Base-by-base conservation (phyloP, 2,329 filamentous ascomycete species). In the Cercospora nicotianae region DNA sequence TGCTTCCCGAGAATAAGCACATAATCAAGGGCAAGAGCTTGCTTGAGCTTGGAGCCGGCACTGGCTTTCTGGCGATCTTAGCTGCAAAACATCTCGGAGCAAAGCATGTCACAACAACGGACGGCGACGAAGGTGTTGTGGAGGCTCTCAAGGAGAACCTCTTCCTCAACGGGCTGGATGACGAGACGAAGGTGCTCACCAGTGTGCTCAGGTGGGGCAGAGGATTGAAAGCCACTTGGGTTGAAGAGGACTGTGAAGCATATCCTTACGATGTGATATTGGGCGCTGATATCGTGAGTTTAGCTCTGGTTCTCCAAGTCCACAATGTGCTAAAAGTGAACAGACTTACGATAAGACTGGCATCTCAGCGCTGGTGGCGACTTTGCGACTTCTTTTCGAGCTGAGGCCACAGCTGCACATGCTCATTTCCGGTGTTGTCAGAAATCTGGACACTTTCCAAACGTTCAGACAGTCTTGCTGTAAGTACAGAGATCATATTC, bases 21-120 rank as follows among this genome's bases (percentile, higher is more conserved):
- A 74, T 84, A 3, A 80, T 92, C 30, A 74, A 74, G 7, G 83
- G 81, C 2, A 89, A 87, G 74, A 84, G 82, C 7, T 79, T 94
- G 0, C 81, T 94, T 2, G 91, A 94, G 76, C 83, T 94, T 1
- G 91, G 91, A 3, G 87, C 90, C 1, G 91, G 91, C 1, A 94
- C 92, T 0, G 91, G 91, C 0, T 91, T 93, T 75, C 79, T 93
- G 1, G 90, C 90, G 0, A 87, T 94, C 12, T 81, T 94, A 0
- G 92, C 91, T 70, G 87, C 88, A n/a, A 91, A 89, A 72, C 81
- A 88, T 74, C 83, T 94, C 0, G 82, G 78, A 5, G 84, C 89
- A 0, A 76, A 79, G 0, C 85, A 87, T 62, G 87, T 90, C 23
- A 83, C 90, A 5, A 87, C 89, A 2, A 92, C 91, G 0, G 92